Conservation (phyloP, 768 basidiomycete species). For the Pleurotus tuber-regium region DNA sequence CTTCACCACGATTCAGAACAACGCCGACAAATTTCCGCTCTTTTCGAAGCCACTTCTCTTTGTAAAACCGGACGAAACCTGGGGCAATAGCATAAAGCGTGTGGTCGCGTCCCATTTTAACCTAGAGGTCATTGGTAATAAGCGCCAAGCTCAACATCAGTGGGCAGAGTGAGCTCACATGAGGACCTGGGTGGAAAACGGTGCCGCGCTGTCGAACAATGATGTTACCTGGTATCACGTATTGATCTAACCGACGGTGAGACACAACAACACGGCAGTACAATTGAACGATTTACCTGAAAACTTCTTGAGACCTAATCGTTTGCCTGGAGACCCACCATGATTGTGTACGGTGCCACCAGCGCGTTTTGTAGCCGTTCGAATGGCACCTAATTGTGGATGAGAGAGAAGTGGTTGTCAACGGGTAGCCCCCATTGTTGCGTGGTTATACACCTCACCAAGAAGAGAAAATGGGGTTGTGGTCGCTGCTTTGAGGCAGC, state of each 20-base stretch:
- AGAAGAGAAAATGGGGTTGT: constrained; percentile 51
- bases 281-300: constrained; percentile 58
- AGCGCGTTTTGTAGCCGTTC: constrained; percentile 95
- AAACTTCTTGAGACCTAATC: constrained; percentile 94
- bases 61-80: constrained; percentile 95
- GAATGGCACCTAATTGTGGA: constrained; percentile 54
- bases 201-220: constrained; percentile 94
- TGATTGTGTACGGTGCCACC: constrained; percentile 94
- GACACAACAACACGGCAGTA: constrained; percentile 7
- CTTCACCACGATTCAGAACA: constrained; percentile 78
- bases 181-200: constrained; percentile 89
- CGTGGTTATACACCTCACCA: constrained; percentile 25
- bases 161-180: constrained; percentile 50
- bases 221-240: constrained; percentile 92
- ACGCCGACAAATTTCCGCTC: constrained; percentile 84
- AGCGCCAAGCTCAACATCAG: neutral
- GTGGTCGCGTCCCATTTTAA: constrained; percentile 90
- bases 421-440: neutral
- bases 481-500: constrained; percentile 30
- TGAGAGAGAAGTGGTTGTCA: neutral
- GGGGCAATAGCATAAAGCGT: constrained; percentile 90
- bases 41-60: constrained; percentile 67
- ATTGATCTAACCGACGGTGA: constrained; percentile 61
- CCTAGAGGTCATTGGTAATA: constrained; percentile 41
- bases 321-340: constrained; percentile 88